Evolutionary conservation across 148 eudicot species (phyloP).

Genomic region (Cornus kousa): DNA sequence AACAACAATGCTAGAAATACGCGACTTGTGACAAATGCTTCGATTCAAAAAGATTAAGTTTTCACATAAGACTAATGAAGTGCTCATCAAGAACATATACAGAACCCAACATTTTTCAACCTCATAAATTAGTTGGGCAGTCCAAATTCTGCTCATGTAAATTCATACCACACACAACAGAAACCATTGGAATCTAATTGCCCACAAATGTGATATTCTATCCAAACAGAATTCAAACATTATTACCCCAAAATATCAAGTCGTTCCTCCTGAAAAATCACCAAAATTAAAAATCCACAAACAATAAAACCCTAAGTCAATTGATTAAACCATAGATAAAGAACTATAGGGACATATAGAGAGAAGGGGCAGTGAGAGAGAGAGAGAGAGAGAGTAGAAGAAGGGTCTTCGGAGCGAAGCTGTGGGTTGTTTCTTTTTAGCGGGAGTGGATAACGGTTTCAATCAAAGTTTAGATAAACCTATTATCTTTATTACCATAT

Average conservation of each 20-base stretch:
- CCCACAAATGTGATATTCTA: slow-evolving; percentile 4
- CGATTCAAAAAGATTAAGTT: slow-evolving; percentile 27
- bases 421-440: neutral
- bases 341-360: neutral
- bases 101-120: slow-evolving; percentile 61
- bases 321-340: neutral
- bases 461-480: neutral
- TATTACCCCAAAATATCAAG: neutral
- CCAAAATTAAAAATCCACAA: neutral
- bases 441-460: slow-evolving; percentile 18
- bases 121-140: slow-evolving; percentile 18
- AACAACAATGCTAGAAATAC: slow-evolving; percentile 20
- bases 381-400: neutral
- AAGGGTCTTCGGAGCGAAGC: neutral
- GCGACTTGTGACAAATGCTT: slow-evolving; percentile 13
- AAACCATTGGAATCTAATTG: neutral
- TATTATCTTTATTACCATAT: neutral
- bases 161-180: neutral
- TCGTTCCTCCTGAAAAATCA: neutral
- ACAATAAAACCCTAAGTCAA: slow-evolving; percentile 12
- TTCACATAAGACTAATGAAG: slow-evolving; percentile 42
- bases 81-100: slow-evolving; percentile 64
- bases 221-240: neutral
- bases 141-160: slow-evolving; percentile 5
- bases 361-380: neutral